These are phyloP conservation scores for Boletus smithii DNA, from an alignment of 1,284 basidiomycete genomes.

Conservation along the genomic window DNA sequence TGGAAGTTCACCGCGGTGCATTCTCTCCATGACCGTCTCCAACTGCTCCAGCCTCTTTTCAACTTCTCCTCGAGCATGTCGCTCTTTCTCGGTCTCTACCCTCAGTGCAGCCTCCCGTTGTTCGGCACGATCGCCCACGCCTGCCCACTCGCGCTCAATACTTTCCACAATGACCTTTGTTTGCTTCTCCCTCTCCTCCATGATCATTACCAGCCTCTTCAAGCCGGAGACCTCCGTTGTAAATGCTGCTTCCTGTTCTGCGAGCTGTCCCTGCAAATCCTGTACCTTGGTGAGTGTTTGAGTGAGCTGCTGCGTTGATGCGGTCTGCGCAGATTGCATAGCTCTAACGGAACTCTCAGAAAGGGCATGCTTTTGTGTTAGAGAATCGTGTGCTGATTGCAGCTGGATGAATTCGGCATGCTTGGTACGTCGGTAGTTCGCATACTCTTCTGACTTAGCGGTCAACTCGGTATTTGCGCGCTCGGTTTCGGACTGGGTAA, in stretches of 20 bases:
- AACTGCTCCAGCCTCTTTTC: conserved; percentile 61
- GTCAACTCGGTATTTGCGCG: conserved; percentile 60
- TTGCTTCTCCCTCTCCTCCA: conserved; percentile 81
- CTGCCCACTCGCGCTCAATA: conserved; percentile 77
- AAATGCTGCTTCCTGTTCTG: conserved; percentile 77
- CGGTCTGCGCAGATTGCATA: conserved; percentile 64
- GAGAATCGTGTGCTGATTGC: conserved; percentile 68
- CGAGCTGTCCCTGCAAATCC: conserved; percentile 67
- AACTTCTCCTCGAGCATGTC: conserved; percentile 54
- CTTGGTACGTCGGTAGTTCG: conserved; percentile 67
- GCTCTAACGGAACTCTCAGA: conserved; percentile 63
- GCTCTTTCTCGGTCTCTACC: conserved; percentile 66
- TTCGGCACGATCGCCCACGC: conserved; percentile 65
- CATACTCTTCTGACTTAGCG: conserved; percentile 67
- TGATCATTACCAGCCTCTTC: conserved; percentile 68
- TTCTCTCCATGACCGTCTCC: conserved; percentile 59
- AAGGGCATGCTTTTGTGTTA: conserved; percentile 60
- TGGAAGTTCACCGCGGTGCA: conserved; percentile 68
- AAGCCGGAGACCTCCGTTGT: conserved; percentile 70
- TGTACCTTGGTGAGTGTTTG: conserved; percentile 70
- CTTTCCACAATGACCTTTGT: conserved; percentile 72
- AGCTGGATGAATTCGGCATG: conserved; percentile 72
- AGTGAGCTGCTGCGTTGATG: conserved; percentile 64
- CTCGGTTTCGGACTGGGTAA: conserved; percentile 68
- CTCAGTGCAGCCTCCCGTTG: conserved; percentile 59